These are phyloP conservation scores for Coprinopsis strossmayeri DNA, from an alignment of 768 basidiomycete genomes.

Conservation along the genomic window DNA sequence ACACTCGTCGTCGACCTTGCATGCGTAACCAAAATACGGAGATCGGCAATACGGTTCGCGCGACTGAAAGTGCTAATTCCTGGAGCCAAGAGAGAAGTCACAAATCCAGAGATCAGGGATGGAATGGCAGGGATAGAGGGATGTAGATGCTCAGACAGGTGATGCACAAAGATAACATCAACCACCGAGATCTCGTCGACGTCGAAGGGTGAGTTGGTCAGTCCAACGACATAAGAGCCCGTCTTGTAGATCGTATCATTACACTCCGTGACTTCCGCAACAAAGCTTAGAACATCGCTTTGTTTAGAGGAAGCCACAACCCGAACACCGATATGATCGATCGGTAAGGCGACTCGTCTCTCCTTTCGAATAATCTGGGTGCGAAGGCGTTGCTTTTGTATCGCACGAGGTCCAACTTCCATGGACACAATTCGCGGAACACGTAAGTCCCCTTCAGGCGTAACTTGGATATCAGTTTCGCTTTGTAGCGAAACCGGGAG, in stretches of 20 bases:
- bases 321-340: constrained; percentile 6
- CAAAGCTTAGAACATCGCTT: constrained; percentile 6
- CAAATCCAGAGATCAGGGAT: constrained; percentile 13
- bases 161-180: constrained; percentile 9
- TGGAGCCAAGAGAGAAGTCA: constrained; percentile 13
- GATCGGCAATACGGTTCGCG: constrained; percentile 9
- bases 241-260: constrained; percentile 3
- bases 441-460: neutral
- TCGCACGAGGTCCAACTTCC: neutral
- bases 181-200: constrained; percentile 8
- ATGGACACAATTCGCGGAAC: constrained; percentile 4
- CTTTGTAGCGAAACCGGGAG: constrained; percentile 8
- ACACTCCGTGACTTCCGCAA: constrained; percentile 9
- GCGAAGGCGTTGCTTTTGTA: too few relatives aligned
- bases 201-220: neutral
- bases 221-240: constrained; percentile 9
- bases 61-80: constrained; percentile 15
- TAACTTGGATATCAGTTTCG: constrained; percentile 5
- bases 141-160: constrained; percentile 3
- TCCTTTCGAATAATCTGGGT: neutral
- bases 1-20: constrained; percentile 5
- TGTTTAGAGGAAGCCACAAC: constrained; percentile 11
- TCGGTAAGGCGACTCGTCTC: neutral
- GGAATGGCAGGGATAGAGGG: constrained; percentile 5
- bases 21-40: constrained; percentile 15